Evolutionary conservation across 106 monocot genomes (phyloP).

Genomic region (Chionographis japonica): DNA sequence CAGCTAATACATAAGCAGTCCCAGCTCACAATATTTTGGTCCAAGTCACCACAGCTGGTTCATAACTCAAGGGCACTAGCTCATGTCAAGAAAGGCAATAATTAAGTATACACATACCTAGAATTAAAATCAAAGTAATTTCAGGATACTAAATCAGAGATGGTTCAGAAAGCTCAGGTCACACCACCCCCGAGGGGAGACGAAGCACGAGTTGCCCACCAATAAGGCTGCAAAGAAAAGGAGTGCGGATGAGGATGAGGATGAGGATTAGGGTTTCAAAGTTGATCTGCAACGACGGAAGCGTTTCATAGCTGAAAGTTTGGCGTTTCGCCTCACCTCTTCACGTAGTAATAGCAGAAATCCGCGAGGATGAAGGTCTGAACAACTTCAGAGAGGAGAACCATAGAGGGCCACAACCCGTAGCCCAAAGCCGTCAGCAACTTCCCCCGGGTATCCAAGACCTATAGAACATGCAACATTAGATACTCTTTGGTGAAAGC

Average conservation of each 20-base stretch:
- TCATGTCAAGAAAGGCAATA: no score
- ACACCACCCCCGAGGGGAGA: conserved; percentile 72
- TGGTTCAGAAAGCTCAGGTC: not conserved
- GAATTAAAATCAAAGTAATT: conserved; percentile 7
- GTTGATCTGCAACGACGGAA: not conserved
- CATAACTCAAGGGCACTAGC: no score
- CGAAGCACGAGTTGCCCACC: conserved; percentile 78
- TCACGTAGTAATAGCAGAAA: conserved; percentile 90
- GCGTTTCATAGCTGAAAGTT: not conserved
- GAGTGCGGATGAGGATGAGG: no score
- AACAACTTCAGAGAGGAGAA: conserved; percentile 81
- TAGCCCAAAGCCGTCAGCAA: conserved; percentile 79
- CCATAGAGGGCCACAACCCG: conserved; percentile 88
- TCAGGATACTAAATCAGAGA: not conserved
- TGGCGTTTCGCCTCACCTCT: conserved; percentile 41
- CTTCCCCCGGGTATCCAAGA: conserved; percentile 74
- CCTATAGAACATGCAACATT: conserved; percentile 29
- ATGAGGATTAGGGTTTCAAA: no score
- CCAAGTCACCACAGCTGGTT: no score
- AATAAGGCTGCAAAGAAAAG: conserved; percentile 44
- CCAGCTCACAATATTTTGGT: no score
- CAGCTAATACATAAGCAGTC: no score
- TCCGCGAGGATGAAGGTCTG: conserved; percentile 96
- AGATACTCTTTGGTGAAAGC: no score
- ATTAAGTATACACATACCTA: conserved; percentile 7